Base-by-base conservation (phyloP, 2,329 filamentous ascomycete species). In the Fusarium odoratissimum region DNA sequence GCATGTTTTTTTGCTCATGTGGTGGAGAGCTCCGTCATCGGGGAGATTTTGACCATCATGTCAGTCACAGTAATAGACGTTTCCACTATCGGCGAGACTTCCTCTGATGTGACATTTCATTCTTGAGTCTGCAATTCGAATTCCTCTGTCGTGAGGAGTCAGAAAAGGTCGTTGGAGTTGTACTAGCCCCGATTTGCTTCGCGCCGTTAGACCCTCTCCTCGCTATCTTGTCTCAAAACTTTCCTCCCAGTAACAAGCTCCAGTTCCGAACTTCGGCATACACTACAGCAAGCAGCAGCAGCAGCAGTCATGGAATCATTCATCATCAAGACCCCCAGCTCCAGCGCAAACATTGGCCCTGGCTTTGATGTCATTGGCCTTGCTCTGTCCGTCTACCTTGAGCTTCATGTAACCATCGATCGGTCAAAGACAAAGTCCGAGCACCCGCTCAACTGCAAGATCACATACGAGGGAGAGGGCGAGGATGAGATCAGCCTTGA, bases 301-400 rank as follows among this genome's bases (percentile, higher is more conserved):
- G 73, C 69, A 68, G 73, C 78, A 78, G 75, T 67, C 77, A 87
- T 87, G 84, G 88, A 90, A 79, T 90, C 89, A 60, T 92, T 93
- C 83, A 85, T 88, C 76, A 93, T 95, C 86, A 90, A 89, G 84
- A 94, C 94, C 70, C 95, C 95, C 74, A 97, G 94, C 85, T 98
- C 95, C 68, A 98, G 95, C 70, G 95, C 95, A 84, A 98, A 98
- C 86, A 98, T 98, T 80, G 95, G 94, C 76, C 95, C 95, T 54
- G 95, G 95, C 66, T 99, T 98, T 87, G 95, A 99, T 86, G 95
- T 98, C 78, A 97, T 98, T 81, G 94, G 96, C 76, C 91, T 99
- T 70, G 95, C 95, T 13, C 88, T 99, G 75, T 97, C 95, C 74
- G 91, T 98, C 82, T 97, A 95, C 85, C 92, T 99, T 73, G 95